Evolutionary conservation across 73 alveolate species (phyloP).

Genomic region (Stentor roeselii): DNA sequence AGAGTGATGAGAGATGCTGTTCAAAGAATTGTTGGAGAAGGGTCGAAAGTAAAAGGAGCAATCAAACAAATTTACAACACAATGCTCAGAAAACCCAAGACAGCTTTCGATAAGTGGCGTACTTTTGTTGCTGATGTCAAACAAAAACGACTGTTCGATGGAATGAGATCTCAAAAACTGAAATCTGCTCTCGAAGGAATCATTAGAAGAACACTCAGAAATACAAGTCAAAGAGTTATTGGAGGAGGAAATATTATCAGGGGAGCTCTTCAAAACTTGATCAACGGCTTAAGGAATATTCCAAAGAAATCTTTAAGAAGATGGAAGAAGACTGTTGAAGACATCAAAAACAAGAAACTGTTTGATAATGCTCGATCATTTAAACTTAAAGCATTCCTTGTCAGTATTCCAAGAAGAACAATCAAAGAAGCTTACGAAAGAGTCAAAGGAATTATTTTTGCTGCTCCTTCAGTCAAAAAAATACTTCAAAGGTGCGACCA

Average conservation of each 20-base stretch:
- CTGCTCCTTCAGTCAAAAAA: too few relatives aligned
- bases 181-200: background rate
- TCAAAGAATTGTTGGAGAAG: constrained; percentile 2
- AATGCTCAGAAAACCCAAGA: background rate
- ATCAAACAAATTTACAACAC: background rate
- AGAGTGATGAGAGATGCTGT: background rate
- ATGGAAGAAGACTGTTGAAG: background rate
- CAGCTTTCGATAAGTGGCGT: background rate
- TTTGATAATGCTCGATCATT: background rate
- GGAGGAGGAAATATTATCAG: background rate
- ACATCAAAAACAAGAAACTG: background rate
- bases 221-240: background rate
- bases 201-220: background rate
- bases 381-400: background rate
- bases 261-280: background rate
- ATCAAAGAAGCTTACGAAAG: background rate
- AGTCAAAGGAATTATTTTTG: too few relatives aligned
- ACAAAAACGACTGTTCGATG: background rate
- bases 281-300: background rate
- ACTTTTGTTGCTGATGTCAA: background rate
- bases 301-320: background rate
- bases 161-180: background rate
- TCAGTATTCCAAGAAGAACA: background rate
- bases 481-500: too few relatives aligned
- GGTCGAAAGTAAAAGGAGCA: background rate